Percentiles rank a stretch among this genome's conserved stretches.
phyloP scores from a whole-genome alignment of 2,329 filamentous ascomycete species.

The Paecilomyces variotii region DNA sequence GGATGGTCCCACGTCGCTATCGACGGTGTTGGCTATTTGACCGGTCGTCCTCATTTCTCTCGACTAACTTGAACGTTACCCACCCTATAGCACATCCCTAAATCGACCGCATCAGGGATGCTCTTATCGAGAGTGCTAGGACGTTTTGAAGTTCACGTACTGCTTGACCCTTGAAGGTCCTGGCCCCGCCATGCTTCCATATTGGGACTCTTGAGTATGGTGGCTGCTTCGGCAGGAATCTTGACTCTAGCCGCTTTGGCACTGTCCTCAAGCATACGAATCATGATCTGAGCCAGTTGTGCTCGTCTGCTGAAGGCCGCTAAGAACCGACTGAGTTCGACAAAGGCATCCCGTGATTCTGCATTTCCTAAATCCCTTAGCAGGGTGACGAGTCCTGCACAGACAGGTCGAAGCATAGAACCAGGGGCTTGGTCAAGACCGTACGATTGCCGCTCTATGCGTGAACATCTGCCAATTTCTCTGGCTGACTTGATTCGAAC shows the following conservation, averaged over 20 bases:
- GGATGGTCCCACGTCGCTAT: not conserved
- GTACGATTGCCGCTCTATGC: conserved; percentile 18
- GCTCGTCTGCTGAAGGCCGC: conserved; percentile 17
- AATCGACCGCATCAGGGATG: not conserved
- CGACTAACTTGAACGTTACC: not conserved
- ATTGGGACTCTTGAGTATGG: conserved; percentile 8
- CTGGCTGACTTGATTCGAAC: conserved; percentile 14
- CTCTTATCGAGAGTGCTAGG: not conserved
- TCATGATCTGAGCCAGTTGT: conserved; percentile 12
- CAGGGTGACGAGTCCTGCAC: conserved; percentile 14
- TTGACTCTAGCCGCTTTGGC: conserved; percentile 7
- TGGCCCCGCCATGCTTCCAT: not conserved
- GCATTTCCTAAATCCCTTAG: conserved; percentile 14
- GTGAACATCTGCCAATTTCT: conserved; percentile 20
- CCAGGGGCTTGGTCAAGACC: conserved; percentile 21
- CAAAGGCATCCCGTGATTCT: conserved; percentile 16
- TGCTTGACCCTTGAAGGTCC: not conserved
- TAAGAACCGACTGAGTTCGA: conserved; percentile 19
- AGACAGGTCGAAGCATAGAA: conserved; percentile 17
- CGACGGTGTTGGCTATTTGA: not conserved
- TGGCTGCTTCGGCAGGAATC: conserved; percentile 16
- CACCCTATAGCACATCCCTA: not conserved
- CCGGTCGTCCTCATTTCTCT: not conserved
- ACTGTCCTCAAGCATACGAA: conserved; percentile 14
- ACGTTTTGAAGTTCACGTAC: not conserved